Conservation (phyloP, 2,329 filamentous ascomycete genomes). For the Alternaria atra region DNA sequence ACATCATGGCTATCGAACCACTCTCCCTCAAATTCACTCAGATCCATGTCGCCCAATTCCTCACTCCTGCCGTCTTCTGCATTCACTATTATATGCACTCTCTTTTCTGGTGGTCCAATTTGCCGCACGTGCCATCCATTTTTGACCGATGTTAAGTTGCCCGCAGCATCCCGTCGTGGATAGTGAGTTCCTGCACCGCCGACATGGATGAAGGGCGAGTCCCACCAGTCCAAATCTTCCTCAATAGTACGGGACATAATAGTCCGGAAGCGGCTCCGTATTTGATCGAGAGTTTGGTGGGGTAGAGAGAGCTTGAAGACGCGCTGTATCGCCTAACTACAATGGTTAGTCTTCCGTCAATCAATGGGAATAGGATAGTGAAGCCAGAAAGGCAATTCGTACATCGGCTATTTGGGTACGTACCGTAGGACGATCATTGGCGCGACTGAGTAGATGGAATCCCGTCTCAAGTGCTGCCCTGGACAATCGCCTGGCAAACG, state of each 20-base stretch:
- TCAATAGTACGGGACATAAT: constrained; percentile 51
- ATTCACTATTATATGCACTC: constrained; percentile 27
- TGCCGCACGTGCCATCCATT: constrained; percentile 45
- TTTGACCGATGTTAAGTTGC: constrained; percentile 44
- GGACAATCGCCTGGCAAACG: constrained; percentile 76
- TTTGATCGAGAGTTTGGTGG: constrained; percentile 57
- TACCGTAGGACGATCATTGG: constrained; percentile 33
- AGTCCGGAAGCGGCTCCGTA: constrained; percentile 52
- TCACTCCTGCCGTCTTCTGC: constrained; percentile 31
- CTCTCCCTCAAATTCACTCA: constrained; percentile 73
- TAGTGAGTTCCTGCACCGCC: constrained; percentile 76
- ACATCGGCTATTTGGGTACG: constrained; percentile 5
- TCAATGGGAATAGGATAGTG: neutral
- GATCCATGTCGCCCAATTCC: constrained; percentile 53
- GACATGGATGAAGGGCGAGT: constrained; percentile 70
- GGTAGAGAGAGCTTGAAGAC: constrained; percentile 76
- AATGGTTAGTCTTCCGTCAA: neutral
- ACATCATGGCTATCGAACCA: constrained; percentile 83
- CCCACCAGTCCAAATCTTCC: constrained; percentile 67
- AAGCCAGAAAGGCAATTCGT: neutral
- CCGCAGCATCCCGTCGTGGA: constrained; percentile 50
- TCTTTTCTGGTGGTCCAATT: constrained; percentile 47
- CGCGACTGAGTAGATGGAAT: constrained; percentile 65
- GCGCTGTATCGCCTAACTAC: constrained; percentile 47
- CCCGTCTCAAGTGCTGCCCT: constrained; percentile 71